Conservation (phyloP, 768 basidiomycete genomes). For the Rhodocollybia butyracea region DNA sequence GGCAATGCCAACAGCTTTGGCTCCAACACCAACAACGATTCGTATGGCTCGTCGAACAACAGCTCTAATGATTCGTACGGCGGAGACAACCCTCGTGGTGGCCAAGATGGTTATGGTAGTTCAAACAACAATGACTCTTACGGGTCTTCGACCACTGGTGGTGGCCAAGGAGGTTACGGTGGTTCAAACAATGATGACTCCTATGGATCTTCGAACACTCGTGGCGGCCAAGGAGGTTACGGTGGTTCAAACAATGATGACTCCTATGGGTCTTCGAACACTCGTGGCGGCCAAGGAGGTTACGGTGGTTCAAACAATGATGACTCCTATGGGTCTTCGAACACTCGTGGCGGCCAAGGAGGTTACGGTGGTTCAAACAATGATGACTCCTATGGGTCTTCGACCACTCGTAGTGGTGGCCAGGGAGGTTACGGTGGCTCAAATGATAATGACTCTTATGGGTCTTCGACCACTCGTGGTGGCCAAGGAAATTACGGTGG, state of each 20-base stretch:
- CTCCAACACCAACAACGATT: constrained; percentile 9
- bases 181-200: constrained; percentile 3
- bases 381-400: not conserved
- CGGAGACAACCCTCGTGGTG: not conserved
- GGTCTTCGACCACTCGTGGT: not conserved
- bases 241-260: constrained; percentile 7
- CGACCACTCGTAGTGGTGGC: not conserved
- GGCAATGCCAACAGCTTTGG: not conserved
- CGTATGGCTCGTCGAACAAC: constrained; percentile 6
- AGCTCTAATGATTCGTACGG: constrained; percentile 6
- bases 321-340: constrained; percentile 9
- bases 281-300: constrained; percentile 13
- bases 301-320: constrained; percentile 10
- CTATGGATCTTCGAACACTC: not conserved
- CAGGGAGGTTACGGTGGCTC: too few species aligned
- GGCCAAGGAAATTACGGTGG: too few species aligned
- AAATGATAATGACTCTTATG: not conserved
- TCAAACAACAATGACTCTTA: constrained; percentile 5
- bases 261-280: constrained; percentile 5
- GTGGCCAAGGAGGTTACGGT: too few species aligned
- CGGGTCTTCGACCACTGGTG: constrained; percentile 5
- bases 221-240: too few species aligned
- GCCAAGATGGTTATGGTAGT: constrained; percentile 16
- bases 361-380: too few species aligned
- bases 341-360: too few species aligned